Conservation (phyloP, 208 protist species). For the Leishmania aethiopica region DNA sequence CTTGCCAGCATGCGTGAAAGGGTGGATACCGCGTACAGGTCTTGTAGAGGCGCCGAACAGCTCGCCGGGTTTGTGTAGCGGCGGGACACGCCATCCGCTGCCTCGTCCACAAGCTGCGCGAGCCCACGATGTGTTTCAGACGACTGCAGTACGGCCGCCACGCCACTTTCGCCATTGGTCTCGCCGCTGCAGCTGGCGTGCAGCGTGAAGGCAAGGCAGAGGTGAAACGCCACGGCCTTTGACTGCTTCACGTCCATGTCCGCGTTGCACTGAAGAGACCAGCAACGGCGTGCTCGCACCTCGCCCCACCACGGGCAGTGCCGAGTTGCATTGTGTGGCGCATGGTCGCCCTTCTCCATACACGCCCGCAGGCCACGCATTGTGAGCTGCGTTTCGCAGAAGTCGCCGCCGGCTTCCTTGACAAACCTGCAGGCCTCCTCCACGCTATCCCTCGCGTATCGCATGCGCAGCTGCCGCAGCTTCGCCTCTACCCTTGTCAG, state of each 20-base stretch:
- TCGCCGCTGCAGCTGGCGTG: background rate
- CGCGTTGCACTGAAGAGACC: conserved; percentile 2
- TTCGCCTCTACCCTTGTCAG: conserved; percentile 6
- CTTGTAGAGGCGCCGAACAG: background rate
- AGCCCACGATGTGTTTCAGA: background rate
- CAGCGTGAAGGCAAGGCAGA: background rate
- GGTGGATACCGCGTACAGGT: background rate
- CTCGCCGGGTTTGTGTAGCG: background rate
- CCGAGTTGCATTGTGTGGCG: background rate
- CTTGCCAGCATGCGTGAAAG: background rate
- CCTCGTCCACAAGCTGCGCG: background rate
- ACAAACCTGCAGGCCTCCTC: conserved; percentile 11
- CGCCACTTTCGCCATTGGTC: background rate
- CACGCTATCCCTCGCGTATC: background rate
- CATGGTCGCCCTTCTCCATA: background rate
- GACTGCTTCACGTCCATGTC: background rate
- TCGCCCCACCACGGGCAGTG: conserved; percentile 12
- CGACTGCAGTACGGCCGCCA: conserved; percentile 1
- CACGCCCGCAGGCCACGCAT: background rate
- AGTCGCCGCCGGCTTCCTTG: conserved; percentile 1
- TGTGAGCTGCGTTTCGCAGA: background rate
- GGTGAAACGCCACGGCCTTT: conserved; percentile 1
- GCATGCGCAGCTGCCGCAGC: background rate
- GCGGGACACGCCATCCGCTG: background rate
- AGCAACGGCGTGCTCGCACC: background rate